Percentiles rank a stretch among this genome's conserved stretches.
Evolutionary conservation across 2,329 filamentous ascomycete species (phyloP).

Genomic region (Gnomoniopsis smithogilvyi): DNA sequence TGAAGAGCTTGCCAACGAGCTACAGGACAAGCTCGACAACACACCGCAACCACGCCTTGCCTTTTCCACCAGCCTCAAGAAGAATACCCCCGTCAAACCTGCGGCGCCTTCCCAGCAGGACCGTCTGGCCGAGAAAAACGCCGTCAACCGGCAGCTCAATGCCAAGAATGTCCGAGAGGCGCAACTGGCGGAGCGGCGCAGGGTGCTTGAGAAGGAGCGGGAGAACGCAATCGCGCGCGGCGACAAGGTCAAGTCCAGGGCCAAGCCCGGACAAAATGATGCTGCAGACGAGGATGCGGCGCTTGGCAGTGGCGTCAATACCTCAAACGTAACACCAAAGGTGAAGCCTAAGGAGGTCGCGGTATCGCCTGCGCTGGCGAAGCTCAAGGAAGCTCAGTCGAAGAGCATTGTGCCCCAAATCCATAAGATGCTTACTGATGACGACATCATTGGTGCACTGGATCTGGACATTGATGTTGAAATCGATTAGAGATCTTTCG

Average conservation of each 20-base stretch:
- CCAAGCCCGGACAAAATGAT: conserved; percentile 66
- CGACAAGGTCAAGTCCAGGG: conserved; percentile 62
- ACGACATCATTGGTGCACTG: conserved; percentile 86
- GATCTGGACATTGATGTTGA: conserved; percentile 93
- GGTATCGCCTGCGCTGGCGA: conserved; percentile 49
- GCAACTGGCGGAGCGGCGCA: conserved; percentile 75
- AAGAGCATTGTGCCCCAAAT: conserved; percentile 64
- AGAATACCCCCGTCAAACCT: conserved; percentile 40
- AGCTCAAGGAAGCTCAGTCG: conserved; percentile 49
- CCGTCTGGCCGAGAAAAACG: conserved; percentile 78
- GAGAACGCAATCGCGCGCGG: conserved; percentile 61
- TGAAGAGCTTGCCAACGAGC: conserved; percentile 48
- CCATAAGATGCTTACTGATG: conserved; percentile 79
- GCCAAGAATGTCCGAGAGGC: conserved; percentile 88
- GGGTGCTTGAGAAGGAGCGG: conserved; percentile 49
- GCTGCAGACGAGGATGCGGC: conserved; percentile 45
- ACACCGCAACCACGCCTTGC: conserved; percentile 69
- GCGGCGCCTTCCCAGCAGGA: conserved; percentile 68
- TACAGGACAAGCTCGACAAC: conserved; percentile 59
- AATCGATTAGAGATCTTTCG: conserved; percentile 47
- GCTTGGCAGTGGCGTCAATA: conserved; percentile 46
- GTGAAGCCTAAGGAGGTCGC: conserved; percentile 37
- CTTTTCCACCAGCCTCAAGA: conserved; percentile 66
- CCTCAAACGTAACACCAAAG: conserved; percentile 52
- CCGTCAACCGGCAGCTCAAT: conserved; percentile 79